Conservation (phyloP, 768 basidiomycete genomes). For the Nevesoporus exiguus region DNA sequence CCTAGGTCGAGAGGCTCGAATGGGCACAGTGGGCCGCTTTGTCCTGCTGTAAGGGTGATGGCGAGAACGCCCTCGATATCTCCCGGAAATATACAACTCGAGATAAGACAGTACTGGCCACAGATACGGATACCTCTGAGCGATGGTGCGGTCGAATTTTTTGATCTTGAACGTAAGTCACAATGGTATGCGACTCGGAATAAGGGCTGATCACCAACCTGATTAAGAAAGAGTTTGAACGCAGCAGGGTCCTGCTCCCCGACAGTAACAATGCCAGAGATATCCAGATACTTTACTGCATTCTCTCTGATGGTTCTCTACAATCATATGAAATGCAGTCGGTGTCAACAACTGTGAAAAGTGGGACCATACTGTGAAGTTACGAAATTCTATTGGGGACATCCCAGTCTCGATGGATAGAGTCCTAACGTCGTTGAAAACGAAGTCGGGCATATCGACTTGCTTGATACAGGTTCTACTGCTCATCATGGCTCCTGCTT, state of each 20-base stretch:
- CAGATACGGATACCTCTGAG: slow-evolving; percentile 10
- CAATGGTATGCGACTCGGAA: neutral
- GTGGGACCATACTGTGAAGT: slow-evolving; percentile 7
- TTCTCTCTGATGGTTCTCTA: slow-evolving; percentile 3
- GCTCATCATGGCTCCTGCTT: neutral
- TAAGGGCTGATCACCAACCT: slow-evolving; percentile 6
- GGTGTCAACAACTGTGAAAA: neutral
- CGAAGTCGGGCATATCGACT: slow-evolving; percentile 10
- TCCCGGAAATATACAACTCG: slow-evolving; percentile 5
- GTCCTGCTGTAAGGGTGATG: too few relatives aligned
- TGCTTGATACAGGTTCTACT: neutral
- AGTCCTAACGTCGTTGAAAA: neutral
- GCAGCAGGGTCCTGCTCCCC: slow-evolving; percentile 14
- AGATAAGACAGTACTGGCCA: slow-evolving; percentile 19
- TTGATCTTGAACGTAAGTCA: slow-evolving; percentile 9
- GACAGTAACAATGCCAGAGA: neutral
- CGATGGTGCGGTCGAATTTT: slow-evolving; percentile 6
- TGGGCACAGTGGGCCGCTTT: too few relatives aligned
- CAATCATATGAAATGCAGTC: neutral
- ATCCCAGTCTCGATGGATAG: neutral
- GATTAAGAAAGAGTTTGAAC: slow-evolving; percentile 8
- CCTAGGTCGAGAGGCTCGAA: neutral
- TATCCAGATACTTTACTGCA: neutral
- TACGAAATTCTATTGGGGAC: neutral
- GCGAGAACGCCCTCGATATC: neutral